Percentiles rank a stretch among this genome's conserved stretches.
Conservation (phyloP, 805 yeast genomes). For the Komagataella populi region DNA sequence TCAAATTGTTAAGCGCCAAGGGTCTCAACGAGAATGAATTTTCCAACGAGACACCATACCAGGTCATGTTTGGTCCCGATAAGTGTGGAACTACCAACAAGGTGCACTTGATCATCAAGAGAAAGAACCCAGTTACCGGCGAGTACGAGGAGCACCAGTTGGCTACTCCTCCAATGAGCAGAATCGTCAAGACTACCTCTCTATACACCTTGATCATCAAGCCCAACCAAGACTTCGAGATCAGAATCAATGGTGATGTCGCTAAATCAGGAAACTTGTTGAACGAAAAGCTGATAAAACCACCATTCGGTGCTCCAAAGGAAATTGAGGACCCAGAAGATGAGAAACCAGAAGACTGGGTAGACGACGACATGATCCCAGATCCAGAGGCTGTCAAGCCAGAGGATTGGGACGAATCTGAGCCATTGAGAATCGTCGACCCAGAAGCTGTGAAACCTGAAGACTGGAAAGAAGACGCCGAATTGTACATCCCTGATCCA, state of each 20-base stretch:
- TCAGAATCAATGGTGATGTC: constrained; percentile 70
- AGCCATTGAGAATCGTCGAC: constrained; percentile 52
- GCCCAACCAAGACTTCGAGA: constrained; percentile 57
- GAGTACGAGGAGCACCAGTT: constrained; percentile 59
- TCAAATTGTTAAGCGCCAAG: constrained; percentile 48
- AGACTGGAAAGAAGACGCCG: constrained; percentile 63
- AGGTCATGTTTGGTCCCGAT: constrained; percentile 92
- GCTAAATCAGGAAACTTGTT: constrained; percentile 58
- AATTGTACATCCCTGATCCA: constrained; percentile 53
- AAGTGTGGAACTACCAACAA: constrained; percentile 72
- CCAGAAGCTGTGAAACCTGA: constrained; percentile 57
- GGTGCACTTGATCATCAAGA: constrained; percentile 62
- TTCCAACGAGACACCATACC: constrained; percentile 57
- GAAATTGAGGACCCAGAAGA: constrained; percentile 45
- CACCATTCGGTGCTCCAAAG: constrained; percentile 54
- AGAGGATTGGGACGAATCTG: constrained; percentile 71
- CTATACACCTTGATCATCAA: constrained; percentile 68
- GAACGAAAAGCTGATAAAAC: constrained; percentile 41
- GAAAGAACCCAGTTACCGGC: constrained; percentile 40
- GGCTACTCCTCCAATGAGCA: constrained; percentile 52
- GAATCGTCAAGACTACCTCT: constrained; percentile 39
- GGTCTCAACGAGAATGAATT: constrained; percentile 31
- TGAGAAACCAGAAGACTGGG: constrained; percentile 73
- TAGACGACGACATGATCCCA: constrained; percentile 46
- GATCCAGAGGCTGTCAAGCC: constrained; percentile 67